Conservation (phyloP, 148 eudicot species). For the Arbutus unedo region DNA sequence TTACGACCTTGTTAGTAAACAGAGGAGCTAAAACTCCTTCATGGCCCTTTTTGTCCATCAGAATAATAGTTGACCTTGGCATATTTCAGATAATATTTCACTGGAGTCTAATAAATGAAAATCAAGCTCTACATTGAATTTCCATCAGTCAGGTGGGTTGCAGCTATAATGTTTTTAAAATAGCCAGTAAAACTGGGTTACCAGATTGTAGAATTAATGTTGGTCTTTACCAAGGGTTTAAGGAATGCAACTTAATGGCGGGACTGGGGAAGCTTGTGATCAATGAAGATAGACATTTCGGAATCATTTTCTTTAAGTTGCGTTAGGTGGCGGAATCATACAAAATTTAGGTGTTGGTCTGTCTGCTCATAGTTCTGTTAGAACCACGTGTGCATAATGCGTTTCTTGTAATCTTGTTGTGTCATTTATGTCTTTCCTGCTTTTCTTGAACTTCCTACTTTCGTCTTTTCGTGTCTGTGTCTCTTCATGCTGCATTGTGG, state of each 20-base stretch:
- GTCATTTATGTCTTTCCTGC: neutral
- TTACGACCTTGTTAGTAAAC: neutral
- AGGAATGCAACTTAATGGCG: neutral
- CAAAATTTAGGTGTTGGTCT: neutral
- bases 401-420: neutral
- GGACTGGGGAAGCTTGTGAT: neutral
- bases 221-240: neutral
- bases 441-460: neutral
- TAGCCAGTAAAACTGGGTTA: neutral
- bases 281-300: neutral
- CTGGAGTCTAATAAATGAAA: neutral
- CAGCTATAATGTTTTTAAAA: neutral
- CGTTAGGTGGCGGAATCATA: neutral
- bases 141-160: neutral
- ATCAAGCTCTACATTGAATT: neutral
- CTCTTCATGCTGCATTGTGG: neutral
- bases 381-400: neutral
- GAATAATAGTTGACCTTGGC: neutral
- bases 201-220: constrained; percentile 4
- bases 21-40: neutral
- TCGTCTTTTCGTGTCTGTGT: neutral
- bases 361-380: neutral
- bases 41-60: neutral
- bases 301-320: neutral
- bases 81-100: neutral